phyloP scores from a whole-genome alignment of 2,329 filamentous ascomycete genomes.

The Cryphonectria radicalis region DNA sequence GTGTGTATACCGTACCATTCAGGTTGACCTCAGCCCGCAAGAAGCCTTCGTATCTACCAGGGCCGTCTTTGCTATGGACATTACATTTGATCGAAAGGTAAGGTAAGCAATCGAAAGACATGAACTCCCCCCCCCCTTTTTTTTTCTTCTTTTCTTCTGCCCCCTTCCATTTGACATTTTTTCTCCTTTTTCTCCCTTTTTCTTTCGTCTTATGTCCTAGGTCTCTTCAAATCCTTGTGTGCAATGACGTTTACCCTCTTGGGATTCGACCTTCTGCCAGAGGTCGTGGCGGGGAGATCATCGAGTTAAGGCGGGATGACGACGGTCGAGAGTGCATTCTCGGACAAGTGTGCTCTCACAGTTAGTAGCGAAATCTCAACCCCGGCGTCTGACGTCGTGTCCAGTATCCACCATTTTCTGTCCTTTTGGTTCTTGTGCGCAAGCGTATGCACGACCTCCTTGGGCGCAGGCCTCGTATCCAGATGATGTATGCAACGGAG shows the following conservation, averaged over 20 bases:
- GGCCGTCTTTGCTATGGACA: neutral
- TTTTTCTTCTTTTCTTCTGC: neutral
- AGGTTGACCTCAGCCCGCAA: neutral
- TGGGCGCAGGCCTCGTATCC: neutral
- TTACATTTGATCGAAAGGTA: neutral
- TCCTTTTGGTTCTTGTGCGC: neutral
- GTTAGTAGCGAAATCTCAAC: neutral
- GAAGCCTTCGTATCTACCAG: neutral
- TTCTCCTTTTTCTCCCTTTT: too few species aligned
- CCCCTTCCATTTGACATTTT: neutral
- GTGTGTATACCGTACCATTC: neutral
- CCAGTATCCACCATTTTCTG: neutral
- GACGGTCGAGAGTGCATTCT: neutral
- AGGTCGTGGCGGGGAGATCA: neutral
- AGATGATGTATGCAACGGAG: neutral
- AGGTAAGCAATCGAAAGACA: neutral
- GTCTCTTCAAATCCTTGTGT: neutral
- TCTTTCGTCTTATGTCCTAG: too few species aligned
- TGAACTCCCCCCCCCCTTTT: neutral
- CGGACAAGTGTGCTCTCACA: neutral
- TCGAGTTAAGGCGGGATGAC: neutral
- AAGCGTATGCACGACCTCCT: neutral
- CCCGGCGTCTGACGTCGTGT: neutral
- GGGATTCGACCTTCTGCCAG: neutral
- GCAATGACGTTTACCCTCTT: neutral